Base-by-base conservation (phyloP, 2,329 filamentous ascomycete species). In the Sporothrix schenckii region DNA sequence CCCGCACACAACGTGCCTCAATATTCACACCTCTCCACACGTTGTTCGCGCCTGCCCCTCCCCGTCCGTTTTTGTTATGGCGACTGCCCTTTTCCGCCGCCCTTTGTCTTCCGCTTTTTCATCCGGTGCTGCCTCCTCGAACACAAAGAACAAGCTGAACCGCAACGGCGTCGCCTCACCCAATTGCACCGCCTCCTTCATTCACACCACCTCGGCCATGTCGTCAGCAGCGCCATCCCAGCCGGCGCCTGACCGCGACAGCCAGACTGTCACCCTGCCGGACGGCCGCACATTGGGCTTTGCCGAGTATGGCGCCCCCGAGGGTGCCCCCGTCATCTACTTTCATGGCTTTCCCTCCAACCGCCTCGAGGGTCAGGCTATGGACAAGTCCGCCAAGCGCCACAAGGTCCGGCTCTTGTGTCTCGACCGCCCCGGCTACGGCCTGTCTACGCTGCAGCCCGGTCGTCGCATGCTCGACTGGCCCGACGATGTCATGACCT, bases 281-380 rank as follows among this genome's bases (percentile, higher is more conserved):
- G 80, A 82, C 71, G 80, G 81, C 5, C 80, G 82, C 2, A 74
- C 71, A 1, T 75, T 84, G 5, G 81, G 81, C 1, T 84, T 79
- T 49, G 78, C 80, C 1, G 78, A 82, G 68, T 81, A 79, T 58
- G 82, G 82, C 10, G 54, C 72, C 2, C 71, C 75, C 0, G 72
- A 71, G 3, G 79, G 79, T 5, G 72, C 75, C 5, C 78, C 80
- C 0, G 69, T 82, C 1, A 73, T 84, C 41, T 81, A 79, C 73
- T 81, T 83, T 67, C 82, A 84, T 72, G 82, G 81, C 10, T 81
- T 79, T 68, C 82, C 81, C 0, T 78, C 78, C 0, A 82, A 79
- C 4, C 81, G 81, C 5, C 74, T 82, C 13, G 82, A 83, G 70
- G 79, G 75, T 7, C 70, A 69, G 6, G 72, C 73, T 11, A 67